Conservation (phyloP, 495 filamentous ascomycete genomes). For the Penicillium canariense region DNA sequence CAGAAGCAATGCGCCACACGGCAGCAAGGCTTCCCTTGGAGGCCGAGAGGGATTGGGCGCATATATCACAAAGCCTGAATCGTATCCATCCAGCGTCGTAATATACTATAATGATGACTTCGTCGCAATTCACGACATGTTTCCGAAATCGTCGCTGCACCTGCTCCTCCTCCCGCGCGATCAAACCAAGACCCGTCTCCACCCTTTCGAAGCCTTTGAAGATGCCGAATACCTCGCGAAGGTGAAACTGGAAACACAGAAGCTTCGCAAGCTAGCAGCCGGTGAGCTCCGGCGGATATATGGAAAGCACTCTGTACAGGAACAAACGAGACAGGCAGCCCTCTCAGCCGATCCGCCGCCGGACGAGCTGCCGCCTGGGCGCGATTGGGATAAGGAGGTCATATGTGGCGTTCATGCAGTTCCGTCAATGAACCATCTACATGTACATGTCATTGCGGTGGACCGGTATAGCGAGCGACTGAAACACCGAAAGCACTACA, state of each 20-base stretch:
- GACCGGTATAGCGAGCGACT: slow-evolving; percentile 70
- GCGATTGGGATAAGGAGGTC: slow-evolving; percentile 79
- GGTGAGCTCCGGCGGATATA: slow-evolving; percentile 72
- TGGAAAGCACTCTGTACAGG: slow-evolving; percentile 60
- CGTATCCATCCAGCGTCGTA: slow-evolving; percentile 59
- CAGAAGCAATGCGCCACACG: slow-evolving; percentile 24
- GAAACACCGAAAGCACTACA: slow-evolving; percentile 87
- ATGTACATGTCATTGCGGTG: slow-evolving; percentile 79
- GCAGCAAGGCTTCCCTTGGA: slow-evolving; percentile 29
- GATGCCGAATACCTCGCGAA: slow-evolving; percentile 67
- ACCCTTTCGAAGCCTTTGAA: slow-evolving; percentile 77
- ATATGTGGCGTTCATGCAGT: slow-evolving; percentile 77
- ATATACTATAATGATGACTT: slow-evolving; percentile 68
- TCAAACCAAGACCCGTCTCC: slow-evolving; percentile 54
- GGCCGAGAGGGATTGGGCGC: slow-evolving; percentile 63
- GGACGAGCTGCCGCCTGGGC: slow-evolving; percentile 59
- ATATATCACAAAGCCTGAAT: slow-evolving; percentile 68
- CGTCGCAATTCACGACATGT: slow-evolving; percentile 80
- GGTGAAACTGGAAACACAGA: slow-evolving; percentile 57
- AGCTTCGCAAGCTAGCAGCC: slow-evolving; percentile 63
- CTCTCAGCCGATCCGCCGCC: slow-evolving; percentile 44
- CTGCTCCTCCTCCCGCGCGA: slow-evolving; percentile 82
- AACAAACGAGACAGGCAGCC: slow-evolving; percentile 54
- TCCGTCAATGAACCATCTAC: slow-evolving; percentile 91
- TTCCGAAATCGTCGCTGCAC: slow-evolving; percentile 82